Conservation (phyloP, 768 basidiomycete genomes). For the Ramaria sp. region DNA sequence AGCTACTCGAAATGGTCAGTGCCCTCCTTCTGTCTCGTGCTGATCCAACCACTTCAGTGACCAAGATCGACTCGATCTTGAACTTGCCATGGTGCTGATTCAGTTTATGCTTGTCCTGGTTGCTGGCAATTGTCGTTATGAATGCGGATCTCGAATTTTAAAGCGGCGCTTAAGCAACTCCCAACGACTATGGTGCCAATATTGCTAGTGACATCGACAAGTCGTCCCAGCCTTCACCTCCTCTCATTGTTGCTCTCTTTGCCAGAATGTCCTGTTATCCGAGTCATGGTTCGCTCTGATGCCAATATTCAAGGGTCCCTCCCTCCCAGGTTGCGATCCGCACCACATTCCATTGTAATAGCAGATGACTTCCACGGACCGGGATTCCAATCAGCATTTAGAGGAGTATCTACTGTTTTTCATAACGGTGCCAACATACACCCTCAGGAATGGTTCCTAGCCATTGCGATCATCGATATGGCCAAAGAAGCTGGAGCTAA, state of each 20-base stretch:
- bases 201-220: not conserved
- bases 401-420: conserved; percentile 18
- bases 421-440: conserved; percentile 20
- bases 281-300: not conserved
- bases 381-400: conserved; percentile 15
- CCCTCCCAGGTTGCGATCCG: not conserved
- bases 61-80: not conserved
- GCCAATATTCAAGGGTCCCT: not conserved
- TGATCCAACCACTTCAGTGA: too few species aligned
- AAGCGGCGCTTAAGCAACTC: not conserved
- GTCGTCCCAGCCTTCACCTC: not conserved
- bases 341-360: conserved; percentile 12
- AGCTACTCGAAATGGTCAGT: not conserved
- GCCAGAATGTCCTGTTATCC: not conserved
- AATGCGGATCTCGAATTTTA: not conserved
- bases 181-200: not conserved
- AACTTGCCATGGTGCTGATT: not conserved
- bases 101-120: not conserved
- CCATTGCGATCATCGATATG: conserved; percentile 23
- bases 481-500: conserved; percentile 22
- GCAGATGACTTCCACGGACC: conserved; percentile 17
- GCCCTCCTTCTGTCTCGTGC: not conserved
- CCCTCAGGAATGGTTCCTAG: conserved; percentile 22
- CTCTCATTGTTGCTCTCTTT: not conserved
- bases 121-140: too few species aligned